Conservation (phyloP, 495 filamentous ascomycete genomes). For the Umbilicaria muhlenbergii region DNA sequence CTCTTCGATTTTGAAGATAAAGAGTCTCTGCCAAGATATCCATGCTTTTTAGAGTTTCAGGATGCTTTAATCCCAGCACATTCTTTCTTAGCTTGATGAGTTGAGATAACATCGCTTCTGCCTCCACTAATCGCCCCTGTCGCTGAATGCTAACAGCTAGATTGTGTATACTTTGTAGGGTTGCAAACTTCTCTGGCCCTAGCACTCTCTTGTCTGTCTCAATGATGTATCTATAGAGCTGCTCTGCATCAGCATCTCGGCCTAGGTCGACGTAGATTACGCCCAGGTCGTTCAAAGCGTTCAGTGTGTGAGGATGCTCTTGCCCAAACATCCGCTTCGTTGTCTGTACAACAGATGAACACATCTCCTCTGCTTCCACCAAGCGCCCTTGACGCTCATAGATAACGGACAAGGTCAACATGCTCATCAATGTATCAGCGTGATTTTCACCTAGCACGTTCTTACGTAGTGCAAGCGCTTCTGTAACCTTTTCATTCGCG, state of each 20-base stretch:
- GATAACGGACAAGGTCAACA: not conserved
- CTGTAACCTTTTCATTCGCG: not conserved
- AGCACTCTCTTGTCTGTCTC: conserved; percentile 2
- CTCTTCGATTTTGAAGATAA: conserved; percentile 1
- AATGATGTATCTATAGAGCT: conserved; percentile 1
- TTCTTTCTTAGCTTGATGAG: conserved; percentile 3
- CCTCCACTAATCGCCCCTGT: not conserved
- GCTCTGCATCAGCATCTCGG: not conserved
- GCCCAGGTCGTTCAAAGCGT: conserved; percentile 15
- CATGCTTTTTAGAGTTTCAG: conserved; percentile 5
- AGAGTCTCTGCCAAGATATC: not conserved
- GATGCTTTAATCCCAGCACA: conserved; percentile 3
- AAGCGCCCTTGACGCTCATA: conserved; percentile 15
- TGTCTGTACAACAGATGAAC: conserved; percentile 10
- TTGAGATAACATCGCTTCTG: conserved; percentile 2
- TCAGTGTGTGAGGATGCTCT: conserved; percentile 18
- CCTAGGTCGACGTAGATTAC: conserved; percentile 1
- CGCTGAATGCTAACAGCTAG: conserved; percentile 3
- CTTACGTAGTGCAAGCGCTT: conserved; percentile 3
- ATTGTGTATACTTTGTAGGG: conserved; percentile 5
- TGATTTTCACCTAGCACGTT: conserved; percentile 6
- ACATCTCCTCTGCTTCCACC: conserved; percentile 17
- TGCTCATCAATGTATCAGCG: conserved; percentile 4
- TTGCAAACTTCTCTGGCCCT: conserved; percentile 3
- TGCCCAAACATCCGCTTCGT: conserved; percentile 12